These are phyloP conservation scores for Aspergillus quadrilineatus DNA, from an alignment of 2,329 filamentous ascomycete genomes.

Conservation along the genomic window DNA sequence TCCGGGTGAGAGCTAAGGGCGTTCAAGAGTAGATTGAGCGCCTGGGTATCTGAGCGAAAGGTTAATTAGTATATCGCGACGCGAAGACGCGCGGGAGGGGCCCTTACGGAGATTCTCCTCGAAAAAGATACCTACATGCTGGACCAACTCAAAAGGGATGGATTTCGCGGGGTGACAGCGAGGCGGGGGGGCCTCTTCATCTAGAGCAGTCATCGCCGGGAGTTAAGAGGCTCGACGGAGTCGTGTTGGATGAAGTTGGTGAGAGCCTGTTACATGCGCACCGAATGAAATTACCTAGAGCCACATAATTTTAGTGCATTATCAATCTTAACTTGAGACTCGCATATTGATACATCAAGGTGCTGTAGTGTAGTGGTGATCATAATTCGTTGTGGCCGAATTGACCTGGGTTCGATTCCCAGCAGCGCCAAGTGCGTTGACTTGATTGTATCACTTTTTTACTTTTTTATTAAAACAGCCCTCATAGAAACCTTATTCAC, in stretches of 20 bases:
- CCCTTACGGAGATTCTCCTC: slow-evolving; percentile 70
- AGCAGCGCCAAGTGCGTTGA: slow-evolving; percentile 22
- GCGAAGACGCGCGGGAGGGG: slow-evolving; percentile 10
- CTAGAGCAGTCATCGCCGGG: slow-evolving; percentile 22
- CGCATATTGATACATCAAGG: slow-evolving; percentile 16
- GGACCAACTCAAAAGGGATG: slow-evolving; percentile 63
- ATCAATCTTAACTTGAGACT: not conserved
- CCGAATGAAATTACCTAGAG: not conserved
- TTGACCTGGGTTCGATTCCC: slow-evolving; percentile 27
- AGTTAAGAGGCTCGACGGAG: not conserved
- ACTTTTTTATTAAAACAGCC: not conserved
- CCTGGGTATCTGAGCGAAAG: slow-evolving; percentile 51
- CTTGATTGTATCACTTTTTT: slow-evolving; percentile 6
- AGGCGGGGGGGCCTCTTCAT: slow-evolving; percentile 16
- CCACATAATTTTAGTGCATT: too few relatives aligned
- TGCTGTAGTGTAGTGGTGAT: slow-evolving; percentile 28
- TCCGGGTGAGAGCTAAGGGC: slow-evolving; percentile 33
- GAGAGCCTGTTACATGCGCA: not conserved
- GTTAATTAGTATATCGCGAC: slow-evolving; percentile 10
- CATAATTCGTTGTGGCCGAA: slow-evolving; percentile 25
- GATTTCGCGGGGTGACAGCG: slow-evolving; percentile 55
- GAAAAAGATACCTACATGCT: slow-evolving; percentile 69
- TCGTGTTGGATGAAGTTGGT: not conserved
- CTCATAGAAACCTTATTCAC: not conserved
- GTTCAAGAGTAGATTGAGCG: slow-evolving; percentile 62